Conservation (phyloP, 1,284 basidiomycete genomes). For the Bjerkandera adusta region DNA sequence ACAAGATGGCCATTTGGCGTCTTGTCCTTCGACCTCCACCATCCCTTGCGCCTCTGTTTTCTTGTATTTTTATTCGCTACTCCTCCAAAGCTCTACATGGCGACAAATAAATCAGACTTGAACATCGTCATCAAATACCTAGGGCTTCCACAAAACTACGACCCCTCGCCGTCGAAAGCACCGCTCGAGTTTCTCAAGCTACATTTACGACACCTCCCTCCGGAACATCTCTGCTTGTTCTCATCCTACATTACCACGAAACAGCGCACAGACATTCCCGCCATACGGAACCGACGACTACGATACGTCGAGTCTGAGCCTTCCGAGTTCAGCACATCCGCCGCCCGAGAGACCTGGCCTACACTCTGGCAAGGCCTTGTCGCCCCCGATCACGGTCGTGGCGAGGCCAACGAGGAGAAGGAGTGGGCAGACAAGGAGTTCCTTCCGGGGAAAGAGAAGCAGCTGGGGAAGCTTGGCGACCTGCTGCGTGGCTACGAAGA, state of each 20-base stretch:
- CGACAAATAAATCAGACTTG: neutral
- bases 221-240: slow-evolving; percentile 57
- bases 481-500: slow-evolving; percentile 72
- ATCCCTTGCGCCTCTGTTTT: too few relatives aligned
- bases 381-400: slow-evolving; percentile 28
- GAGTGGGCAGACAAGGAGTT: slow-evolving; percentile 66
- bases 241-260: slow-evolving; percentile 64
- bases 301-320: slow-evolving; percentile 56
- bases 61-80: too few relatives aligned
- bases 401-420: slow-evolving; percentile 59
- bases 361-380: slow-evolving; percentile 54
- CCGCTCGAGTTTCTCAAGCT: slow-evolving; percentile 61
- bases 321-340: slow-evolving; percentile 46
- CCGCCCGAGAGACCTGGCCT: slow-evolving; percentile 60
- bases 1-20: too few relatives aligned
- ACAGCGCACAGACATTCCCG: slow-evolving; percentile 57
- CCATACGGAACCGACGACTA: slow-evolving; percentile 68
- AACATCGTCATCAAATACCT: slow-evolving; percentile 57
- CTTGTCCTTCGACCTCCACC: too few relatives aligned
- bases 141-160: slow-evolving; percentile 52
- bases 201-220: slow-evolving; percentile 64
- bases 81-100: neutral
- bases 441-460: slow-evolving; percentile 48
- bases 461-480: slow-evolving; percentile 66
- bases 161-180: slow-evolving; percentile 54